These are phyloP conservation scores for Tylopilus sp. DNA, from an alignment of 768 basidiomycete species.

Conservation along the genomic window DNA sequence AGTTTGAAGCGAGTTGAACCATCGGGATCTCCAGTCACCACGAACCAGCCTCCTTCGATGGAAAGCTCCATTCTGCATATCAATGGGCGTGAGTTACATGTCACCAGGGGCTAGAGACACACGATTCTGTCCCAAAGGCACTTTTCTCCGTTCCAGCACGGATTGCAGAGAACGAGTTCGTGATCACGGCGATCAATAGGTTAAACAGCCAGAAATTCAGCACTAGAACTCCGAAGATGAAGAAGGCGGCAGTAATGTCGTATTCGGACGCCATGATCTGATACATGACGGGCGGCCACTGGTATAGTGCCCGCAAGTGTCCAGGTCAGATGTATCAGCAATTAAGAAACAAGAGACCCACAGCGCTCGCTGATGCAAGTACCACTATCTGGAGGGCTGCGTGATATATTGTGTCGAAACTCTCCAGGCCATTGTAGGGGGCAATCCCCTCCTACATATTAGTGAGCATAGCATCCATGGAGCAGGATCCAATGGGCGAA, in stretches of 20 bases:
- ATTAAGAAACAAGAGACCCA: slow-evolving; percentile 34
- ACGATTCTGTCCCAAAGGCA: slow-evolving; percentile 77
- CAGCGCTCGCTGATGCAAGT: slow-evolving; percentile 74
- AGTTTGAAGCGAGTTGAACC: slow-evolving; percentile 48
- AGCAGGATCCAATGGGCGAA: slow-evolving; percentile 27
- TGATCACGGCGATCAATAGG: slow-evolving; percentile 92
- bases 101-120: neutral
- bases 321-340: neutral
- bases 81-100: neutral
- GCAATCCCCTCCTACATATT: slow-evolving; percentile 59
- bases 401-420: slow-evolving; percentile 86
- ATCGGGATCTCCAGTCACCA: slow-evolving; percentile 41
- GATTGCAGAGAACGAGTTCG: slow-evolving; percentile 87
- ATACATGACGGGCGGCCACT: slow-evolving; percentile 88
- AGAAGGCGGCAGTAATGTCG: slow-evolving; percentile 81
- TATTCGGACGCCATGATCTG: slow-evolving; percentile 85
- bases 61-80: slow-evolving; percentile 33
- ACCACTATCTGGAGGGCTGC: slow-evolving; percentile 82
- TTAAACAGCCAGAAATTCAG: slow-evolving; percentile 95
- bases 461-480: neutral
- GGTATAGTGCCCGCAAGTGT: slow-evolving; percentile 22
- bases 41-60: slow-evolving; percentile 57
- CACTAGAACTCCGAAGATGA: slow-evolving; percentile 77
- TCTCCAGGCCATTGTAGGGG: slow-evolving; percentile 60
- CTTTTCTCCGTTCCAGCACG: slow-evolving; percentile 81